Evolutionary conservation across 2,329 filamentous ascomycete genomes (phyloP).

Genomic region (Aspergillus texensis): DNA sequence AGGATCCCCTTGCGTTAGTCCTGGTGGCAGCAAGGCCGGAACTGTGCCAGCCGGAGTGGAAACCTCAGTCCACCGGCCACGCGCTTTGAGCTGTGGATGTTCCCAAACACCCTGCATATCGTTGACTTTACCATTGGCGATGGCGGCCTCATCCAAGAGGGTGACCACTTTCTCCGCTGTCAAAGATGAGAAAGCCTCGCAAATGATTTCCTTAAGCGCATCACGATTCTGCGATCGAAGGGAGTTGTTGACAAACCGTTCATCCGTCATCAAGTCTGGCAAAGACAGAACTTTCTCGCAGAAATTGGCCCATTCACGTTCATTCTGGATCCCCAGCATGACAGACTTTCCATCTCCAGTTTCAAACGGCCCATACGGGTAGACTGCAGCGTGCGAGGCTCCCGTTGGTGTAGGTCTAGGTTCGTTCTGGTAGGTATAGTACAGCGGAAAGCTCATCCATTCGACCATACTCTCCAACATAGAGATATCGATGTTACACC

Average conservation of each 20-base stretch:
- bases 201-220: slow-evolving; percentile 51
- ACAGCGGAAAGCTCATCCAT: slow-evolving; percentile 62
- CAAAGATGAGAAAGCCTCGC: slow-evolving; percentile 42
- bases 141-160: slow-evolving; percentile 51
- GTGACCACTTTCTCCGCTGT: slow-evolving; percentile 46
- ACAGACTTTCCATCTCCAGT: slow-evolving; percentile 53
- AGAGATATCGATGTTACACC: slow-evolving; percentile 56
- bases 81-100: slow-evolving; percentile 55
- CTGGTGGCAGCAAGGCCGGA: slow-evolving; percentile 55
- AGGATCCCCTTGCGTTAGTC: slow-evolving; percentile 36
- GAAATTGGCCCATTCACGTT: slow-evolving; percentile 58
- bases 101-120: slow-evolving; percentile 59
- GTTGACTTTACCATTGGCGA: slow-evolving; percentile 60
- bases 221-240: slow-evolving; percentile 51
- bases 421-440: slow-evolving; percentile 55
- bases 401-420: slow-evolving; percentile 49
- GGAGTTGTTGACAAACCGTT: slow-evolving; percentile 53
- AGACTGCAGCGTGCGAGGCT: slow-evolving; percentile 58
- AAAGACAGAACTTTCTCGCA: slow-evolving; percentile 51
- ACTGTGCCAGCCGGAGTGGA: slow-evolving; percentile 51
- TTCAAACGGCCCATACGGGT: slow-evolving; percentile 60
- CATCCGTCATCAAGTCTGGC: slow-evolving; percentile 46
- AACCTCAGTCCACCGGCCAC: slow-evolving; percentile 56
- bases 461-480: slow-evolving; percentile 63
- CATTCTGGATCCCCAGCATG: slow-evolving; percentile 62